phyloP scores from a whole-genome alignment of 352 stramenopile species.

The Aphanomyces cochlioides region DNA sequence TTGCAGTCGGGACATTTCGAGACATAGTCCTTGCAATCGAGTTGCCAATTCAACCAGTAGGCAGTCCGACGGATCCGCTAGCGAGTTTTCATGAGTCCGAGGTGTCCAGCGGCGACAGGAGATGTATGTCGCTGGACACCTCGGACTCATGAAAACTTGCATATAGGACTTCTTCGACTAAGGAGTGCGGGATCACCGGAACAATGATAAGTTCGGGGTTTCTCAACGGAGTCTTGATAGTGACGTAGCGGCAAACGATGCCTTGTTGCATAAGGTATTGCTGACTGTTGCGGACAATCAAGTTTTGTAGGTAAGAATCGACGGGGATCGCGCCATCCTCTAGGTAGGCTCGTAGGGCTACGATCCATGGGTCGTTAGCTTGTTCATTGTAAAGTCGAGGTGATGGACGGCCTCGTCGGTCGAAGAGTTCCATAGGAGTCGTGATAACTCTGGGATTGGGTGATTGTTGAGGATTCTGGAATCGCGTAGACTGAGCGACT shows the following conservation, averaged over 20 bases:
- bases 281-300: neutral
- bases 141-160: no score
- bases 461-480: no score
- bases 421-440: no score
- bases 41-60: slow-evolving; percentile 11
- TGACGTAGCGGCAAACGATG: neutral
- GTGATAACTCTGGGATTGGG: no score
- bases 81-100: slow-evolving; percentile 2
- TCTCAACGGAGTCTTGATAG: neutral
- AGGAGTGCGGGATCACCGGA: neutral
- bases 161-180: neutral
- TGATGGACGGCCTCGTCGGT: no score
- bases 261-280: neutral
- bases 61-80: neutral
- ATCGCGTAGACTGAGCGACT: no score
- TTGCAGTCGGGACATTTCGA: slow-evolving; percentile 2
- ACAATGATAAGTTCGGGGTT: slow-evolving; percentile 7
- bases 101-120: neutral
- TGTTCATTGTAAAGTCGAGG: no score
- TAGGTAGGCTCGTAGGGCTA: neutral
- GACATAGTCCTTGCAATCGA: slow-evolving; percentile 2
- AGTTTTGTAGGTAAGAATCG: neutral
- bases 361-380: slow-evolving; percentile 1
- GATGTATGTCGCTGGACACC: no score
- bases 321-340: neutral